phyloP scores from a whole-genome alignment of 108 stramenopile genomes.

The Stephanodiscus triporus region DNA sequence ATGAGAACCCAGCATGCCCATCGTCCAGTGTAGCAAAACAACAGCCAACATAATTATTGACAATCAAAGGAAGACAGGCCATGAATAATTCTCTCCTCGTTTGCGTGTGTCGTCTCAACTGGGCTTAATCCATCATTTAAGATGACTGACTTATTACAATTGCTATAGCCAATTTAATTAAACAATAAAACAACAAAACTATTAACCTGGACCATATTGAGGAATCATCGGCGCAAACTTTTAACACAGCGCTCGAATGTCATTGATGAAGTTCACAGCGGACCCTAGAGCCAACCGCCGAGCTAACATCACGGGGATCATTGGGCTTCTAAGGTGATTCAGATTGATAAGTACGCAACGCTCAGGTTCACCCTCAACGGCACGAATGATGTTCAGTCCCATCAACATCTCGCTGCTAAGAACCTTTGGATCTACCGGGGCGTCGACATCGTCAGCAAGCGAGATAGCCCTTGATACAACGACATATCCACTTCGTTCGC shows the following conservation, averaged over 20 bases:
- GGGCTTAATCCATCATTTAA: too few relatives aligned
- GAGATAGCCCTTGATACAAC: conserved; percentile 72
- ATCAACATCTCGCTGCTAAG: conserved; percentile 75
- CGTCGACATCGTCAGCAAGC: conserved; percentile 30
- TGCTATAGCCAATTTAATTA: too few relatives aligned
- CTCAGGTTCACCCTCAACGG: conserved; percentile 56
- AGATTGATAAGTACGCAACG: conserved; percentile 75
- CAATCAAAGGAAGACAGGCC: background rate
- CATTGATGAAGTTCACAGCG: conserved; percentile 71
- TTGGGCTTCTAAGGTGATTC: conserved; percentile 75
- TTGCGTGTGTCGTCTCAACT: too few relatives aligned
- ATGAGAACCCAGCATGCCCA: background rate
- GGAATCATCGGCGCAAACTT: background rate
- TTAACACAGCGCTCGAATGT: conserved; percentile 57
- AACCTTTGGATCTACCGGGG: conserved; percentile 40
- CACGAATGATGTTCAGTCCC: conserved; percentile 71
- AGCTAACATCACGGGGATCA: conserved; percentile 79
- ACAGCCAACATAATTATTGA: background rate
- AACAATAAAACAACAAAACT: too few relatives aligned
- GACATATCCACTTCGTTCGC: conserved; percentile 62
- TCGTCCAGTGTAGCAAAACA: background rate
- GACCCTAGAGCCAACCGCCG: conserved; percentile 66
- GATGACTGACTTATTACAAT: background rate
- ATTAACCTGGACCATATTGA: background rate
- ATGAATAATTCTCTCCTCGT: background rate